These are phyloP conservation scores for Geotrichum citri-aurantii DNA, from an alignment of 1,139 yeast species.

Conservation along the genomic window DNA sequence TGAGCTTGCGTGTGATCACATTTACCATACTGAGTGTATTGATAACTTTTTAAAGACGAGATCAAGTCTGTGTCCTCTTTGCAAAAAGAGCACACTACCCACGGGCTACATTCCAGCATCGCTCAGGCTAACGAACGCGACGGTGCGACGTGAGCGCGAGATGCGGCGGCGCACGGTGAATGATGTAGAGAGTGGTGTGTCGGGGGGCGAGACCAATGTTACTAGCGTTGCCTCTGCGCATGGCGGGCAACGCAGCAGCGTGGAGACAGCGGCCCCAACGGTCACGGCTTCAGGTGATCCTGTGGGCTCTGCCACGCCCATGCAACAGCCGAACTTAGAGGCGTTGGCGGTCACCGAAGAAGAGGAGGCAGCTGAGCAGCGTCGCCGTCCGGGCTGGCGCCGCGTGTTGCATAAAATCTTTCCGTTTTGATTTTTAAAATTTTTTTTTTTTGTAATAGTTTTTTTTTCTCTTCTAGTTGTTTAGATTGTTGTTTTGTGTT, in stretches of 20 bases:
- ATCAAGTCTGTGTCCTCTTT: constrained; percentile 29
- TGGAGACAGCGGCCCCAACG: background rate
- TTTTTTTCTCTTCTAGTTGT: too few relatives aligned
- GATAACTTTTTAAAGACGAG: constrained; percentile 27
- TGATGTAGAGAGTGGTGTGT: background rate
- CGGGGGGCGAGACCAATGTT: background rate
- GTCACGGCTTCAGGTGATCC: background rate
- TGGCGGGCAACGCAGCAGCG: background rate
- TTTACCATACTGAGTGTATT: constrained; percentile 29
- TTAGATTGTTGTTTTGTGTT: background rate
- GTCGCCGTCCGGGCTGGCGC: constrained; percentile 6
- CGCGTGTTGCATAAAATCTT: constrained; percentile 3
- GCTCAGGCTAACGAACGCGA: constrained; percentile 26
- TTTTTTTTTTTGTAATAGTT: background rate
- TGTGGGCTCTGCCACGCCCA: too few relatives aligned
- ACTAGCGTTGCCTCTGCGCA: background rate
- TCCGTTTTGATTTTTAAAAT: background rate
- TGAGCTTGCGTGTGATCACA: constrained; percentile 29
- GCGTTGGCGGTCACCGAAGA: constrained; percentile 5
- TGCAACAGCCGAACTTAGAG: background rate
- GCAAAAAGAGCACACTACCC: constrained; percentile 28
- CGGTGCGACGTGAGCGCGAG: constrained; percentile 29
- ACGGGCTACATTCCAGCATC: constrained; percentile 27
- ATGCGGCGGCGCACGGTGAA: constrained; percentile 16
- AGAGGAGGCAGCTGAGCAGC: constrained; percentile 3